Base-by-base conservation (phyloP, 2,329 filamentous ascomycete species). In the Beauveria brongniartii region DNA sequence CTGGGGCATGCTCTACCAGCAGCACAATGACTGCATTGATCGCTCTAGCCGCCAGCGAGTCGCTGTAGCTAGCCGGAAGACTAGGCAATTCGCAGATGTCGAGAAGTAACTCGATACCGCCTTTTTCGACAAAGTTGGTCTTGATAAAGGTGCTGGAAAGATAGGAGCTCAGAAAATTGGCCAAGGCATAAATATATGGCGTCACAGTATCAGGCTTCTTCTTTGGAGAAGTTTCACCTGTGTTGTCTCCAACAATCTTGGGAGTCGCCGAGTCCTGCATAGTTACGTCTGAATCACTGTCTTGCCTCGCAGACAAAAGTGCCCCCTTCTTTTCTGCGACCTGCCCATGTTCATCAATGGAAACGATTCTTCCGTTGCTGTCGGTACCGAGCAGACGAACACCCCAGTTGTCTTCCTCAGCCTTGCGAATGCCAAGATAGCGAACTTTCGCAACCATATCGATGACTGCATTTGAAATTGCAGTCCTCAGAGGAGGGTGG, bases 401-500 rank as follows among this genome's bases (percentile, higher is more conserved):
- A 55, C 94, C 94, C 76, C 89, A 87, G 30, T 87, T 87, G 58
- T 84, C 79, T 46, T 82, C 80, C 68, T 81, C 82, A 3, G 91
- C 87, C 70, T 91, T 89, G 47, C 81, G 79, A 55, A 84, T 83
- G 65, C 89, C 91, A 26, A 97, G 77, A 65, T 89, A 81, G 46
- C 86, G 84, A 41, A 99, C 88, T 58, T 91, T 85, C 40, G 87
- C 87, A 63, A 96, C 85, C 91, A 97, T 96, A 64, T 92, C 87
- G 62, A 95, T 82, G 18, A 96, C 86, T n/a, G 91, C 88, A 64
- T 89, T 88, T 64, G 93, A 85, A 62, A 99, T 94, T 3, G 87
- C 82, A 10, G 83, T 82, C 66, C 92, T 90, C 50, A 99, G 77
- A 24, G 85, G 82, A 0, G 95, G 94, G 68, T 99, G 94, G 70